A percentile compares a stretch with the other conserved stretches of the same genome.
These are phyloP conservation scores for Trichosporon coremiiforme DNA, from an alignment of 1,284 basidiomycete species.

Conservation along the genomic window DNA sequence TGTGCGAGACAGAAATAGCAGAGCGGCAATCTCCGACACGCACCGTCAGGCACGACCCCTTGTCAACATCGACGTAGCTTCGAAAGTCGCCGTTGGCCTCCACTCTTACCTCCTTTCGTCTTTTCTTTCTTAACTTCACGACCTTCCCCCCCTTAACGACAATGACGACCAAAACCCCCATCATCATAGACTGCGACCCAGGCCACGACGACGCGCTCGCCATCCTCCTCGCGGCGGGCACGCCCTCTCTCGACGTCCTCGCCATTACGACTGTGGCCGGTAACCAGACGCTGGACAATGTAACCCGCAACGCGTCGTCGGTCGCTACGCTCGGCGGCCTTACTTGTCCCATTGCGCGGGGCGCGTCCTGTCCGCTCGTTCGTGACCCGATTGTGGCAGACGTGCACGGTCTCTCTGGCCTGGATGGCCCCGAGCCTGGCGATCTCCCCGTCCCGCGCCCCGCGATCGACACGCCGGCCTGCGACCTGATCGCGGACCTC, in stretches of 20 bases:
- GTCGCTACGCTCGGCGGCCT: slow-evolving; percentile 30
- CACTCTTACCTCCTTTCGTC: not conserved
- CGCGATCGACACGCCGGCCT: slow-evolving; percentile 25
- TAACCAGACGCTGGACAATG: slow-evolving; percentile 32
- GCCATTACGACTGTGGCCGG: slow-evolving; percentile 35
- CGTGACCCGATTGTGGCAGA: slow-evolving; percentile 20
- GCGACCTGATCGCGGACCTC: slow-evolving; percentile 29
- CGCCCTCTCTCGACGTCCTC: slow-evolving; percentile 32
- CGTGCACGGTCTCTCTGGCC: slow-evolving; percentile 28
- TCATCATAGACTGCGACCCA: slow-evolving; percentile 37
- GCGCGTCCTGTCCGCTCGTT: slow-evolving; percentile 16
- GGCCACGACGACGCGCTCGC: slow-evolving; percentile 38
- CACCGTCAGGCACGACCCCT: not conserved
- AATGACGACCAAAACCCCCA: not conserved
- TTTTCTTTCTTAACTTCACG: not conserved
- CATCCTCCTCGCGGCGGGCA: slow-evolving; percentile 31
- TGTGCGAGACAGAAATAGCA: not conserved
- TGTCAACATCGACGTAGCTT: not conserved
- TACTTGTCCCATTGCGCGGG: slow-evolving; percentile 25
- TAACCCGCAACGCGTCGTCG: slow-evolving; percentile 29
- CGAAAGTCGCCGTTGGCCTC: not conserved
- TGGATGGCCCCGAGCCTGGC: slow-evolving; percentile 25
- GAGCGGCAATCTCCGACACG: not conserved
- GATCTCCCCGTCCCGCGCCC: slow-evolving; percentile 17
- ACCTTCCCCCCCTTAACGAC: not conserved